A percentile compares a stretch with the other conserved stretches of the same genome.
phyloP scores from a whole-genome alignment of 2,329 filamentous ascomycete species.

The Elsinoe ampelina region DNA sequence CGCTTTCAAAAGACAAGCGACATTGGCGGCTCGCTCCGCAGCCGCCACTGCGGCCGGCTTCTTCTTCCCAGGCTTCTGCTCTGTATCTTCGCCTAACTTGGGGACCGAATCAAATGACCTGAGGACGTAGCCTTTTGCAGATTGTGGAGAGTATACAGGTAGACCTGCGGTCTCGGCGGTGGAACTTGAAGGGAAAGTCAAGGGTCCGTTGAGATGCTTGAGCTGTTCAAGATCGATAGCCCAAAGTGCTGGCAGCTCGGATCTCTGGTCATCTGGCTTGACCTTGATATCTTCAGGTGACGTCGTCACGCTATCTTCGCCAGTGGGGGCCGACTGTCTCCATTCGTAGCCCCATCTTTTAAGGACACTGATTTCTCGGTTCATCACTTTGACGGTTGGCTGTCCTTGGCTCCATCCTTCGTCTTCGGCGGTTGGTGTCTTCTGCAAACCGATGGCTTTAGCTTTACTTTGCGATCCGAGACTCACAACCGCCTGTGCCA shows the following conservation, averaged over 20 bases:
- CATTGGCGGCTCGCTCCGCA: constrained; percentile 57
- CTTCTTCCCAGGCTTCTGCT: constrained; percentile 30
- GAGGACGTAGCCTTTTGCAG: constrained; percentile 50
- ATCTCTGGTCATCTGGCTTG: constrained; percentile 15
- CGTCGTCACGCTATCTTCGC: not conserved
- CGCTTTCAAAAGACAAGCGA: constrained; percentile 60
- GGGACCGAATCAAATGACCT: constrained; percentile 47
- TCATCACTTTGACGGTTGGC: constrained; percentile 62
- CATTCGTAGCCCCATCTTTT: constrained; percentile 68
- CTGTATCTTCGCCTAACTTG: not conserved
- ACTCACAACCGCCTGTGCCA: constrained; percentile 77
- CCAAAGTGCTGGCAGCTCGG: constrained; percentile 45
- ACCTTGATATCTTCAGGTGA: not conserved
- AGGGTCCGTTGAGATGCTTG: constrained; percentile 28
- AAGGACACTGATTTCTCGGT: constrained; percentile 63
- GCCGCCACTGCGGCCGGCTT: constrained; percentile 44
- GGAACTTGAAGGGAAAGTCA: constrained; percentile 17
- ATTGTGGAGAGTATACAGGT: constrained; percentile 65
- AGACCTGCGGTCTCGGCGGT: constrained; percentile 39
- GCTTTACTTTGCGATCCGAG: constrained; percentile 72
- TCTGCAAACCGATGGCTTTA: constrained; percentile 61
- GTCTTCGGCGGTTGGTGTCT: constrained; percentile 52
- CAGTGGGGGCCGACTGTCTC: constrained; percentile 26
- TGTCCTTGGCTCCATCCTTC: constrained; percentile 68
- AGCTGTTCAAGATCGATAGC: constrained; percentile 49